Base-by-base conservation (phyloP, 495 filamentous ascomycete genomes). In the Halenospora varia region DNA sequence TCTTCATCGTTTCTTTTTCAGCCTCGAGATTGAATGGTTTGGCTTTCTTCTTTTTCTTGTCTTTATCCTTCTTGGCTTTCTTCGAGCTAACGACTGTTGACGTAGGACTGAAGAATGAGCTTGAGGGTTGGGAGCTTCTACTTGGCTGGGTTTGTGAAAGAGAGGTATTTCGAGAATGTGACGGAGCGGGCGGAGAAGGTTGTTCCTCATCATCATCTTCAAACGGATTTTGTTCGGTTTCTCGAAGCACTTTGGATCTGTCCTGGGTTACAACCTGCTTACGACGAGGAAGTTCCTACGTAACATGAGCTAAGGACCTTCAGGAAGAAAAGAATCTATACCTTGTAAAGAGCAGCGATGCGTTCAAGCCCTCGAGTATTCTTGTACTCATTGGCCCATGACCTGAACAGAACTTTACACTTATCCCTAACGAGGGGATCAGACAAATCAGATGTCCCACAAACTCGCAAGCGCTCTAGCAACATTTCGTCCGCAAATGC, bases 401-500 rank as follows among this genome's bases (percentile, higher is more conserved):
- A 82, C 53, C 86, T 82, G 68, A 96, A 99, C 10, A 97, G 75
- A 26, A 87, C 81, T 55, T 88, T 84, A 68, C 90, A 92, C 67
- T 96, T 96, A 52, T 88, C 80, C 63, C 84, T 89, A 20, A 99
- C 93, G 51, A 90, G 79, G 0, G 84, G 80, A 67, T 97, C 94
- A 0, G 92, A 93, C 49, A 93, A 81, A 1, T 88, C 77, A 41
- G 95, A 92, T 18, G 88, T 94, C 11, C 87, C 88, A 45, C 91
- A 87, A 46, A 97, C 86, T 19, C 95, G 87, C 24, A 99, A 76
- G 45, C 95, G 88, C 69, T 99, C 95, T 17, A 99, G 82, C 22
- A 97, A 75, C n/a, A 91, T 87, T 61, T 97, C 93, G 61, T 97
- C 93, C 20, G 86, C 88, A 68, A 97, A 97, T 24, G 75, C 77